These are phyloP conservation scores for Drechslerella dactyloides DNA, from an alignment of 2,329 filamentous ascomycete species.

Conservation along the genomic window DNA sequence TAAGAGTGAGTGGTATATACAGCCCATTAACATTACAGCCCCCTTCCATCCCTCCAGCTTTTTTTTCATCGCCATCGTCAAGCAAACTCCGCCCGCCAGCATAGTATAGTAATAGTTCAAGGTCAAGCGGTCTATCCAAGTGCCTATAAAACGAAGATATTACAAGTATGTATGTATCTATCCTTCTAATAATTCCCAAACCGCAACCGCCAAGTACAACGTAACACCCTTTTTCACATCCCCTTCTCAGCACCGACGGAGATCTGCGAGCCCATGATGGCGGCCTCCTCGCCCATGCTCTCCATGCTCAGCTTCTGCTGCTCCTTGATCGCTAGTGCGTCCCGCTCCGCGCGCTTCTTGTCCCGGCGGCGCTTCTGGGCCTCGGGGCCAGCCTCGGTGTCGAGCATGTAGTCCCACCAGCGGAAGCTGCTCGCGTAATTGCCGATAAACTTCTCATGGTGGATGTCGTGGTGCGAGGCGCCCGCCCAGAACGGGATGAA, in stretches of 20 bases:
- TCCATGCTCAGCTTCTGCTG: slow-evolving; percentile 62
- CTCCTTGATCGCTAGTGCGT: slow-evolving; percentile 67
- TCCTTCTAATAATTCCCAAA: neutral
- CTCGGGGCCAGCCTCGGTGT: slow-evolving; percentile 90
- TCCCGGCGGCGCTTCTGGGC: slow-evolving; percentile 83
- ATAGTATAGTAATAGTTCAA: too few relatives aligned
- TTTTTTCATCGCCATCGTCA: neutral
- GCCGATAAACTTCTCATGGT: slow-evolving; percentile 98
- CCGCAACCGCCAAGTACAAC: neutral
- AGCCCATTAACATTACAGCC: too few relatives aligned
- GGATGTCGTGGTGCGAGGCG: slow-evolving; percentile 92
- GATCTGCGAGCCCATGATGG: slow-evolving; percentile 40
- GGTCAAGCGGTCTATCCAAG: too few relatives aligned
- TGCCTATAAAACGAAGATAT: too few relatives aligned
- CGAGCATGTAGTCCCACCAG: slow-evolving; percentile 96
- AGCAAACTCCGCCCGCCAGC: neutral
- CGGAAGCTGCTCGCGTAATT: slow-evolving; percentile 98
- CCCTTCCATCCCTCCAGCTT: too few relatives aligned
- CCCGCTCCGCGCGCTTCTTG: slow-evolving; percentile 71
- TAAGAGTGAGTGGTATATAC: too few relatives aligned
- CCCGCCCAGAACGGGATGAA: slow-evolving; percentile 98
- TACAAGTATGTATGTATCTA: neutral
- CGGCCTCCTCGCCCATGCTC: slow-evolving; percentile 22
- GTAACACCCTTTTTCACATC: neutral
- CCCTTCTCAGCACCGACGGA: slow-evolving; percentile 16